Percentiles rank a stretch among this genome's conserved stretches.
These are phyloP conservation scores for Pseudotulostoma volvatum DNA, from an alignment of 495 filamentous ascomycete species.

Conservation along the genomic window DNA sequence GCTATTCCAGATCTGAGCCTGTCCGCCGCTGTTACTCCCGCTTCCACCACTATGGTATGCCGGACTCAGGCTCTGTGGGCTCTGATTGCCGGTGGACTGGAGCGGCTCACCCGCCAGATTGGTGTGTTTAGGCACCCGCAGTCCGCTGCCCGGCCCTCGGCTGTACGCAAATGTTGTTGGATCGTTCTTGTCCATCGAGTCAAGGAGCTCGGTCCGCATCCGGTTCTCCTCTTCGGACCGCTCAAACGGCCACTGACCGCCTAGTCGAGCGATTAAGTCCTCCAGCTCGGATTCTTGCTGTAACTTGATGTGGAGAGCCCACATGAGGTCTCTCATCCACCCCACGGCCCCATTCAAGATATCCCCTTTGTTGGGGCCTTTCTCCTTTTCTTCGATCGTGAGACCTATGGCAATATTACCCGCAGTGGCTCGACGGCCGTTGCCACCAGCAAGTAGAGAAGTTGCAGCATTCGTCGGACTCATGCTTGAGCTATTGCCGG, in stretches of 20 bases:
- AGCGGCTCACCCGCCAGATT: conserved; percentile 72
- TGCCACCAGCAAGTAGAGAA: conserved; percentile 72
- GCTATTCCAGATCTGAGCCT: conserved; percentile 54
- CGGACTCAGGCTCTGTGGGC: conserved; percentile 55
- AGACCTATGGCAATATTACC: conserved; percentile 84
- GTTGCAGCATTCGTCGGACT: conserved; percentile 59
- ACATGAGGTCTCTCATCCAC: conserved; percentile 97
- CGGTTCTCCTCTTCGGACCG: conserved; percentile 82
- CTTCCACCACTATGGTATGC: conserved; percentile 44
- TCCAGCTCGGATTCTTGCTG: conserved; percentile 76
- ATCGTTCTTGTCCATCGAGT: conserved; percentile 66
- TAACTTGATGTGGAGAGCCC: conserved; percentile 73
- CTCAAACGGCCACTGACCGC: conserved; percentile 63
- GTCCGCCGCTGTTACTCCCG: conserved; percentile 34
- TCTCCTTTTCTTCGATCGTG: conserved; percentile 91
- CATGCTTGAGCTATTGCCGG: conserved; percentile 45
- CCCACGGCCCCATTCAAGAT: conserved; percentile 93
- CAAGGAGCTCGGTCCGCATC: conserved; percentile 82
- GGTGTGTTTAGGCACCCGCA: conserved; percentile 85
- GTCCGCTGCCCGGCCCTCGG: conserved; percentile 63
- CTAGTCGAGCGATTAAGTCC: conserved; percentile 51
- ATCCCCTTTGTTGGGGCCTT: conserved; percentile 96
- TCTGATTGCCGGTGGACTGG: conserved; percentile 29
- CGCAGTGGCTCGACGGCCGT: conserved; percentile 60
- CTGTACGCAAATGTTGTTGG: conserved; percentile 62